Evolutionary conservation across 2,329 filamentous ascomycete genomes (phyloP).

Genomic region (Lachnellula willkommii): DNA sequence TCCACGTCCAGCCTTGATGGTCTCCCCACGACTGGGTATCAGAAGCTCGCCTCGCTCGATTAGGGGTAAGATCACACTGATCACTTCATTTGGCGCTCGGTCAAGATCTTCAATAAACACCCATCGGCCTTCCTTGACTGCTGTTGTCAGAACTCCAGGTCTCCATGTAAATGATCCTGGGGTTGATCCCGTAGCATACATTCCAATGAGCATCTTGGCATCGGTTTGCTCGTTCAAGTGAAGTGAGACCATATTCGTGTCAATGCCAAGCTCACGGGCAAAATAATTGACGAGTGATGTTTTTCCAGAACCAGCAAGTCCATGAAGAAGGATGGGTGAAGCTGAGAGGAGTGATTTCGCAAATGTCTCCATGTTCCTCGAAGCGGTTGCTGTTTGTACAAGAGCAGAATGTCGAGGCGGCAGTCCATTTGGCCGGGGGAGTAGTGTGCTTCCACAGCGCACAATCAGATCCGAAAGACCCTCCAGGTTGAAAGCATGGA

Average conservation of each 20-base stretch:
- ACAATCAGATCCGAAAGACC: slow-evolving; percentile 56
- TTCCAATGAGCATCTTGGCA: slow-evolving; percentile 88
- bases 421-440: slow-evolving; percentile 56
- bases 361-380: slow-evolving; percentile 64
- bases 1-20: slow-evolving; percentile 71
- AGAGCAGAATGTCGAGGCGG: slow-evolving; percentile 46
- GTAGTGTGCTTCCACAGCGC: slow-evolving; percentile 60
- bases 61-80: slow-evolving; percentile 85
- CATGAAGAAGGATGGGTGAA: slow-evolving; percentile 74
- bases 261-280: slow-evolving; percentile 72
- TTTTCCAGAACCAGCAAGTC: slow-evolving; percentile 83
- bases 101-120: slow-evolving; percentile 96
- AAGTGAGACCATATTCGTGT: slow-evolving; percentile 80
- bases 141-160: slow-evolving; percentile 86
- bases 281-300: slow-evolving; percentile 79
- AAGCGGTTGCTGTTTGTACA: slow-evolving; percentile 68
- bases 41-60: slow-evolving; percentile 89
- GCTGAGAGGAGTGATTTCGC: slow-evolving; percentile 60
- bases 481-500: slow-evolving; percentile 28
- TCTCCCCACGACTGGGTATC: slow-evolving; percentile 84
- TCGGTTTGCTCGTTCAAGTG: slow-evolving; percentile 98
- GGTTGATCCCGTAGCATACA: slow-evolving; percentile 84
- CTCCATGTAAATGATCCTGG: slow-evolving; percentile 91
- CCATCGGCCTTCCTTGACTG: slow-evolving; percentile 91
- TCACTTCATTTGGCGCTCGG: slow-evolving; percentile 86